Evolutionary conservation across 495 filamentous ascomycete genomes (phyloP).

Genomic region (Penicillium maclennaniae): DNA sequence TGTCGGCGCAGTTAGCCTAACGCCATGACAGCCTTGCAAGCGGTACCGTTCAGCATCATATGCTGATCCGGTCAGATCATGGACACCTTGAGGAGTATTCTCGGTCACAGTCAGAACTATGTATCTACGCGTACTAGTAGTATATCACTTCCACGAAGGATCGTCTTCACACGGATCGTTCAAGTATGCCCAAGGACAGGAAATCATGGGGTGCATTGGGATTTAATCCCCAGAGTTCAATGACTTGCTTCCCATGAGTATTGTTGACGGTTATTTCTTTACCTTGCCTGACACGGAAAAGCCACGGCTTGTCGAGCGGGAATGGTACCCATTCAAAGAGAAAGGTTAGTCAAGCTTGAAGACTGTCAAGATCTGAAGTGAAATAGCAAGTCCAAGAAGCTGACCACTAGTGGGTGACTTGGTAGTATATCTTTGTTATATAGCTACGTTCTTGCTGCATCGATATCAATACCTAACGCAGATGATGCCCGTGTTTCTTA

Average conservation of each 20-base stretch:
- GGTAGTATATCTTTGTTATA: too few relatives aligned
- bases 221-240: conserved; percentile 49
- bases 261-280: conserved; percentile 35
- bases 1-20: conserved; percentile 43
- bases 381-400: too few relatives aligned
- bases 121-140: conserved; percentile 30
- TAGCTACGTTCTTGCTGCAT: too few relatives aligned
- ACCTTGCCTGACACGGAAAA: not conserved
- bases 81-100: conserved; percentile 38
- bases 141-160: conserved; percentile 28
- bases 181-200: conserved; percentile 43
- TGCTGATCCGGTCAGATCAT: conserved; percentile 40
- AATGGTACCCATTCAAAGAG: not conserved
- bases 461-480: too few relatives aligned
- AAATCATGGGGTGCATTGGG: conserved; percentile 28
- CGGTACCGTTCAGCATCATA: conserved; percentile 38
- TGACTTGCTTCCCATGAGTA: conserved; percentile 49
- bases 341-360: too few relatives aligned
- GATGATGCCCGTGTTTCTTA: too few relatives aligned
- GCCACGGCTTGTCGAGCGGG: not conserved
- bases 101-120: conserved; percentile 35
- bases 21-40: conserved; percentile 28
- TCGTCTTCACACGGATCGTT: conserved; percentile 25
- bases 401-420: too few relatives aligned
- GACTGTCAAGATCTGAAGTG: too few relatives aligned